These are phyloP conservation scores for Saccharomycopsis schoenii DNA, from an alignment of 805 yeast species.

Conservation along the genomic window DNA sequence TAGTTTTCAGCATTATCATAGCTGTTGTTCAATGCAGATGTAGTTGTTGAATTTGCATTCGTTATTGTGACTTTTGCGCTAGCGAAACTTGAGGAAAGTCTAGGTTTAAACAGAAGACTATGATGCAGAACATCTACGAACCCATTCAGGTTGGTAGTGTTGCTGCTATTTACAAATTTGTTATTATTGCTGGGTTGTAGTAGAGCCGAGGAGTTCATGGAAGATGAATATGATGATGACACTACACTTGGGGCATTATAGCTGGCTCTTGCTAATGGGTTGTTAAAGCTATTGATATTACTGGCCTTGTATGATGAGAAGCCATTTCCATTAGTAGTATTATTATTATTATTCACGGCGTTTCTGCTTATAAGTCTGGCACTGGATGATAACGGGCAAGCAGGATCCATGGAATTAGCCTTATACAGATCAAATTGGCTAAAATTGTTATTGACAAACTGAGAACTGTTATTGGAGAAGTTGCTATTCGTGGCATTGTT, in stretches of 20 bases:
- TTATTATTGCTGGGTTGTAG: neutral
- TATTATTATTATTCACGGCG: neutral
- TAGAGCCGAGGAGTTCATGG: neutral
- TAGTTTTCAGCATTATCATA: neutral
- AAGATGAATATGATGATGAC: conserved; percentile 32
- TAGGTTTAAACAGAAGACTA: neutral
- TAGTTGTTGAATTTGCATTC: neutral
- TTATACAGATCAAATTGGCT: neutral
- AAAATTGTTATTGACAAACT: neutral
- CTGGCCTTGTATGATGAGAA: neutral
- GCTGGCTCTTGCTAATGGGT: neutral
- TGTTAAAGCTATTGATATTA: neutral
- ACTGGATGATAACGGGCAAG: neutral
- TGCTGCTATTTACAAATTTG: neutral
- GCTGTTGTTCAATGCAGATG: neutral
- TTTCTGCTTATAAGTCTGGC: neutral
- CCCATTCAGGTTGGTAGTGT: neutral
- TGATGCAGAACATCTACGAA: conserved; percentile 1
- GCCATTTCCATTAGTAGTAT: neutral
- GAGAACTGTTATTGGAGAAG: neutral
- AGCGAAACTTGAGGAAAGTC: neutral
- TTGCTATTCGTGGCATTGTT: neutral
- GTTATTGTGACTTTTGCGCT: neutral
- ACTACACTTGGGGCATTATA: conserved; percentile 42
- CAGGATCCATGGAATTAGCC: neutral